phyloP scores from a whole-genome alignment of 2,329 filamentous ascomycete genomes.

The Penicillium sp. region DNA sequence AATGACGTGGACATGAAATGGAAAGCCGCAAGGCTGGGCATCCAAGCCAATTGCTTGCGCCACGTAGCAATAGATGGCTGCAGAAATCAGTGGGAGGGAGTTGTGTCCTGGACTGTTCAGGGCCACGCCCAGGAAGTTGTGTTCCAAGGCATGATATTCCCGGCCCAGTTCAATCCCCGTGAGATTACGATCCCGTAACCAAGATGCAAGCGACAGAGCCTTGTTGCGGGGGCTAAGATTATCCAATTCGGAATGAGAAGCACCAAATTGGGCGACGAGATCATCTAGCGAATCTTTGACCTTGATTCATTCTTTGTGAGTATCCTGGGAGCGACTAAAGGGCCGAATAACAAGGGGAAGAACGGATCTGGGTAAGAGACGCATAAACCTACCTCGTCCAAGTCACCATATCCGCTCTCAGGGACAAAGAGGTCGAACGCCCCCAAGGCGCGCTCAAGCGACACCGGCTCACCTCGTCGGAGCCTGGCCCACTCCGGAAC shows the following conservation, averaged over 20 bases:
- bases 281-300: conserved; percentile 69
- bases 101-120: conserved; percentile 74
- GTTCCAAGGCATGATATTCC: conserved; percentile 79
- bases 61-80: conserved; percentile 82
- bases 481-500: conserved; percentile 76
- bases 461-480: conserved; percentile 56
- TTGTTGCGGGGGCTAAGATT: conserved; percentile 68
- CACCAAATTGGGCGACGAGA: conserved; percentile 64
- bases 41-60: conserved; percentile 75
- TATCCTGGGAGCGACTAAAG: background rate
- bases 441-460: conserved; percentile 76
- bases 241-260: conserved; percentile 59
- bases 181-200: conserved; percentile 71
- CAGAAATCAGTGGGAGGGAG: conserved; percentile 84
- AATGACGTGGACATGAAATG: conserved; percentile 83
- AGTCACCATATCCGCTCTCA: conserved; percentile 72
- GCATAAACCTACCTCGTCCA: conserved; percentile 67
- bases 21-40: conserved; percentile 79
- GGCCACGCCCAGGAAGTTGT: conserved; percentile 86
- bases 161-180: conserved; percentile 71
- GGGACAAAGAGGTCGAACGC: conserved; percentile 91
- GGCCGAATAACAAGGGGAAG: background rate
- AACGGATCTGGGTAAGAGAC: background rate
- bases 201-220: conserved; percentile 71
- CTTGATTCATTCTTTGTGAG: conserved; percentile 48